Conservation (phyloP, 306 rosid genomes). For the Pterocarpus santalinus region DNA sequence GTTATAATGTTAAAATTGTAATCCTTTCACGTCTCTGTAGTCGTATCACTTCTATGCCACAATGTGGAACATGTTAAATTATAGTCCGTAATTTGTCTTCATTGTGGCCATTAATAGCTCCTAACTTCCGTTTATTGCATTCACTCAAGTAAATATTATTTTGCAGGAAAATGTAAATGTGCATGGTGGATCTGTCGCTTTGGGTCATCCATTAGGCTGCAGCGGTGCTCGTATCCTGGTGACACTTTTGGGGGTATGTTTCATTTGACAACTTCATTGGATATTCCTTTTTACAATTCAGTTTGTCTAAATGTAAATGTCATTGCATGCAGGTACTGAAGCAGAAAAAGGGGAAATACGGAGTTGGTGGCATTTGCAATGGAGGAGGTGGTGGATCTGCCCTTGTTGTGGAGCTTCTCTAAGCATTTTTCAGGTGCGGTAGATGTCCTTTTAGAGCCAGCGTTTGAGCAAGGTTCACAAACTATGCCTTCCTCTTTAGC, state of each 20-base stretch:
- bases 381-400: conserved; percentile 99
- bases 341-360: conserved; percentile 90
- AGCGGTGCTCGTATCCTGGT: conserved; percentile 98
- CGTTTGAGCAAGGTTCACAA: conserved; percentile 18
- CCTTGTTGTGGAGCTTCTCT: conserved; percentile 89
- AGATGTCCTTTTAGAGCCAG: conserved; percentile 31
- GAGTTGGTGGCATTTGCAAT: conserved; percentile 95
- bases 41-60: background rate
- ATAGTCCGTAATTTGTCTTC: conserved; percentile 10
- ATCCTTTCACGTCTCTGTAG: conserved; percentile 8
- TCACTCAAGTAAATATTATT: conserved; percentile 27
- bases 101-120: background rate
- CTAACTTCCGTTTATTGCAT: conserved; percentile 17
- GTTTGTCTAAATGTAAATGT: background rate
- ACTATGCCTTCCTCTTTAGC: conserved; percentile 17
- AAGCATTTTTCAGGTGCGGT: conserved; percentile 41
- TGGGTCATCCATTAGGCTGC: conserved; percentile 99
- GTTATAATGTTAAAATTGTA: conserved; percentile 19
- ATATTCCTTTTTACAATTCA: conserved; percentile 12
- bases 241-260: conserved; percentile 90
- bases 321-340: conserved; percentile 68
- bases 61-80: conserved; percentile 6
- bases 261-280: conserved; percentile 8
- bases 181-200: conserved; percentile 94
- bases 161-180: conserved; percentile 86